Evolutionary conservation across 1,284 basidiomycete species (phyloP), one percentile per base, ranked within the genome.

Genomic region (Phellopilus nigrolimitatus): DNA sequence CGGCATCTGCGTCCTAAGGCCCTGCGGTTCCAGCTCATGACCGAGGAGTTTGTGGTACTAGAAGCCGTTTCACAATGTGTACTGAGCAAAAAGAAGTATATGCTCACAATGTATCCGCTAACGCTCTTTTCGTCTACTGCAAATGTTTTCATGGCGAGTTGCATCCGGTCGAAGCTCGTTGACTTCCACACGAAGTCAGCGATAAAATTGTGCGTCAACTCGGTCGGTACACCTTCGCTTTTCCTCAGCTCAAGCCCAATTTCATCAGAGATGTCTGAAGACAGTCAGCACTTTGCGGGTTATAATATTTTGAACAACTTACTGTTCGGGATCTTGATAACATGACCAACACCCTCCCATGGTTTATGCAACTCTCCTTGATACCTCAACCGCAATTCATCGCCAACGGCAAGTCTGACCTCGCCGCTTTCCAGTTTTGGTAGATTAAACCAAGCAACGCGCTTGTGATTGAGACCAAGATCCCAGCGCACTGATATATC

Each of bases 281-380:
- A 39, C 28, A 49, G 54, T 67, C 21, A 63, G 62, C 15, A 61
- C 22, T 42, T 39, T 41, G 24, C 28, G 49, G 36, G 9, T 13
- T 37, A 13, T 2, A 51, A 25, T 19, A 52, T 19, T 13, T 10
- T 51, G 42, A 24, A 51, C 25, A 30, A 68, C 80, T 61, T 62
- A 97, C 94, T 98, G 71, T 99, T 98, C n/a, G 95, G 95, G 51
- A 98, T 93, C 75, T 99, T 99, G 74, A 98, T 87, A 58, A 99
- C 97, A 69, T 97, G 94, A 0, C 97, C 95, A 17, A 95, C 88
- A 1, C 95, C 95, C 63, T 99, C 95, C 97, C 97, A 99, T 60
- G 82, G 75, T 67, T 92, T 92, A 62, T 92, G 84, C 64, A 95
- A 60, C 62, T 93, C 88, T 7, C 95, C 97, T 28, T 83, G 75